Conservation (phyloP, 257 asterid species). For the Penstemon newberryi region DNA sequence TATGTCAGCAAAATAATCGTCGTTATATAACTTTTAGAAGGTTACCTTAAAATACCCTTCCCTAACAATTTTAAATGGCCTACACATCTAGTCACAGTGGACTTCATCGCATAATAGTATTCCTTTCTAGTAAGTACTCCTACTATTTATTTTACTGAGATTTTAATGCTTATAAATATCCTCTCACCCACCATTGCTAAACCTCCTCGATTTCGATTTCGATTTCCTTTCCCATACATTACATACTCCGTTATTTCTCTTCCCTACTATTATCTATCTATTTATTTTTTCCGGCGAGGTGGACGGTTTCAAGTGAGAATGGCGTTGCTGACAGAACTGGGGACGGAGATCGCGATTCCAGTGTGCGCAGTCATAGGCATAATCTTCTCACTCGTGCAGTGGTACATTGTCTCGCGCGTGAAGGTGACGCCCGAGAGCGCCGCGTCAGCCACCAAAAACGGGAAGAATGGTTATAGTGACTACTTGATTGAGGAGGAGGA, state of each 20-base stretch:
- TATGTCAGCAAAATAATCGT: too few species aligned
- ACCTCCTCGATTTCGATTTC: slow-evolving; percentile 25
- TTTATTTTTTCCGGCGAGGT: slow-evolving; percentile 15
- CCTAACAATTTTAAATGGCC: too few species aligned
- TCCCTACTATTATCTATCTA: neutral
- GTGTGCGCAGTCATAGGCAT: slow-evolving; percentile 65
- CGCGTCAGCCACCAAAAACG: slow-evolving; percentile 35
- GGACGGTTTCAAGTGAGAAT: slow-evolving; percentile 27
- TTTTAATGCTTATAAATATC: slow-evolving; percentile 31
- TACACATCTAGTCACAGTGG: slow-evolving; percentile 26
- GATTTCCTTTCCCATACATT: slow-evolving; percentile 18
- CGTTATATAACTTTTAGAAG: too few species aligned
- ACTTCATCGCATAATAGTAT: slow-evolving; percentile 7
- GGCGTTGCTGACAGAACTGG: slow-evolving; percentile 63
- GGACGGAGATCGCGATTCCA: slow-evolving; percentile 59
- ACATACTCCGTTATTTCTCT: neutral
- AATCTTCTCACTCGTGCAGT: slow-evolving; percentile 56
- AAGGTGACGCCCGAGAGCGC: slow-evolving; percentile 40
- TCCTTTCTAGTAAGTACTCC: neutral
- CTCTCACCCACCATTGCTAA: slow-evolving; percentile 13
- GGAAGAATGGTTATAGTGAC: slow-evolving; percentile 64
- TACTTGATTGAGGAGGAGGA: slow-evolving; percentile 89
- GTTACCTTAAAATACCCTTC: too few species aligned
- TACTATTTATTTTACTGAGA: slow-evolving; percentile 11
- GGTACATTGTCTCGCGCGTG: slow-evolving; percentile 43